These are phyloP conservation scores for Collariella sp. DNA, from an alignment of 495 filamentous ascomycete species.

Conservation along the genomic window DNA sequence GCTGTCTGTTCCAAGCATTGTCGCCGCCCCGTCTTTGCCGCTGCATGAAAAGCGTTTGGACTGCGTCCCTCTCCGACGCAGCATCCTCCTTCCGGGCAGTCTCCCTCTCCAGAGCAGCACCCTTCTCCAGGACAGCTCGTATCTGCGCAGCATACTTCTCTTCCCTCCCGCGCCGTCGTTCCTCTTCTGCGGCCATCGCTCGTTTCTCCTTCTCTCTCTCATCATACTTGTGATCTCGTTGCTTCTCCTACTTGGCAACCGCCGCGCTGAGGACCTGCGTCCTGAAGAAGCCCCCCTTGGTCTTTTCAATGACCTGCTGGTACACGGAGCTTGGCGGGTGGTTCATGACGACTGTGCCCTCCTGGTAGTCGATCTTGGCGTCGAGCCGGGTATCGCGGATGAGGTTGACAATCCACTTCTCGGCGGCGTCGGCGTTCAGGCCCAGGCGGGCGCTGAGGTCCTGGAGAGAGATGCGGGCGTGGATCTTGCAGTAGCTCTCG, in stretches of 20 bases:
- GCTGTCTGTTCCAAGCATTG: no score
- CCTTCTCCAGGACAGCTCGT: no score
- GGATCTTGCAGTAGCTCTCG: slow-evolving; percentile 99
- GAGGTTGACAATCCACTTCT: slow-evolving; percentile 99
- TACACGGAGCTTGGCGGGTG: slow-evolving; percentile 96
- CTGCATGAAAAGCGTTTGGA: no score
- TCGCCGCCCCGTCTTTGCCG: no score
- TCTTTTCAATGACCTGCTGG: slow-evolving; percentile 96
- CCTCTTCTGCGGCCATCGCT: no score
- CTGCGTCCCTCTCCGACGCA: no score
- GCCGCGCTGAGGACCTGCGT: slow-evolving; percentile 64
- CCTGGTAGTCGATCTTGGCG: slow-evolving; percentile 98
- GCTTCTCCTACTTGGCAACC: slow-evolving; percentile 33
- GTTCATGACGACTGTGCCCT: slow-evolving; percentile 98
- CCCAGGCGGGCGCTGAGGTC: slow-evolving; percentile 86
- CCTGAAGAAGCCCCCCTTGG: slow-evolving; percentile 89
- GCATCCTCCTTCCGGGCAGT: no score
- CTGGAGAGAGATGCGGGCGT: slow-evolving; percentile 95
- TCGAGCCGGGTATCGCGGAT: slow-evolving; percentile 96
- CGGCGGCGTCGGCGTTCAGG: slow-evolving; percentile 83
- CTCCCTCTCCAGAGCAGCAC: no score
- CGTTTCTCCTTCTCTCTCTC: no score
- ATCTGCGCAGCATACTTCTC: no score
- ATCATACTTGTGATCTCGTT: background rate
- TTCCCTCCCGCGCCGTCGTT: no score